These are phyloP conservation scores for Fonsecaea erecta DNA, from an alignment of 2,329 filamentous ascomycete species.

Conservation along the genomic window DNA sequence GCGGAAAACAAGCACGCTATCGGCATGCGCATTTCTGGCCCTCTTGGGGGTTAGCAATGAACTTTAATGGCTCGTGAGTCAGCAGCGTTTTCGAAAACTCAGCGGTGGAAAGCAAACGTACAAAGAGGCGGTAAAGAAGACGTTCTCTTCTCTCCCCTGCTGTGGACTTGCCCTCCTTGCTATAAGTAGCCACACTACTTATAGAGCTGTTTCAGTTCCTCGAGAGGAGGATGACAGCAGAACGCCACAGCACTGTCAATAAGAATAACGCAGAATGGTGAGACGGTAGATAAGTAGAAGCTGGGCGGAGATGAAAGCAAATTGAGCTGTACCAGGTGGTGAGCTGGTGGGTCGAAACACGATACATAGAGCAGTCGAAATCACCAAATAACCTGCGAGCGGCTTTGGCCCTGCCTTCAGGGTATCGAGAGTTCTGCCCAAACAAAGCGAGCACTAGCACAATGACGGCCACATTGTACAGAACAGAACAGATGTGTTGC, in stretches of 20 bases:
- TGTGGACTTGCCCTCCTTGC: neutral
- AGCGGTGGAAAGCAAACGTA: neutral
- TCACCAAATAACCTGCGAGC: neutral
- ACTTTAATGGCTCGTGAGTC: neutral
- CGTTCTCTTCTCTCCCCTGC: neutral
- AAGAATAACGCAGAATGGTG: too few species aligned
- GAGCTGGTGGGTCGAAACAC: neutral
- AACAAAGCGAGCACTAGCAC: neutral
- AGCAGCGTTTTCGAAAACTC: neutral
- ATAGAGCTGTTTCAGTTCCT: neutral
- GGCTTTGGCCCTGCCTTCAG: neutral
- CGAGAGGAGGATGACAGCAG: too few species aligned
- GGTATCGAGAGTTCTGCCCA: neutral
- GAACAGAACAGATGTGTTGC: neutral
- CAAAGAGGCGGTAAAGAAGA: neutral
- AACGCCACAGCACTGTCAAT: too few species aligned
- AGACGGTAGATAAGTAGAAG: too few species aligned
- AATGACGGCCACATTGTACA: neutral
- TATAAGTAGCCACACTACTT: neutral
- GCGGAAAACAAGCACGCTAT: neutral
- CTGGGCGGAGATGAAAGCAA: neutral
- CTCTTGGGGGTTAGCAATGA: neutral
- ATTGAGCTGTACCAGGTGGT: neutral
- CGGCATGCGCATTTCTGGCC: neutral
- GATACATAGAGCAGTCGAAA: neutral